Conservation (phyloP, 495 filamentous ascomycete genomes). For the Penicillium atrosanguineum region DNA sequence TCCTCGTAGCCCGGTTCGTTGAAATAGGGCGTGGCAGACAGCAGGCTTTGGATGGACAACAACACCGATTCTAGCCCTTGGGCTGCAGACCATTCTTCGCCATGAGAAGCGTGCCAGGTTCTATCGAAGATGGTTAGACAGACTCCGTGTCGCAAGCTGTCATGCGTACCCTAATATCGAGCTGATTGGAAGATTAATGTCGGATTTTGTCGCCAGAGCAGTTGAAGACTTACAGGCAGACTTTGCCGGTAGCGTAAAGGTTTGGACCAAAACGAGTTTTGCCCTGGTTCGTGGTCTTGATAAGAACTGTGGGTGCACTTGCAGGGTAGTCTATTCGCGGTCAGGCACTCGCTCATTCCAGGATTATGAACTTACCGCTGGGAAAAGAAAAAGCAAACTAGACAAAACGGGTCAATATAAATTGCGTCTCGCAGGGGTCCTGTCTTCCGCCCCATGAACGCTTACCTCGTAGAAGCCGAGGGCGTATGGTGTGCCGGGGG, state of each 20-base stretch:
- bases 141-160: background rate
- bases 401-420: background rate
- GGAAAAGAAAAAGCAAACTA: constrained; percentile 41
- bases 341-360: constrained; percentile 1
- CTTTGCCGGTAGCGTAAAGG: constrained; percentile 86
- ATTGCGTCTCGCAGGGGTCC: background rate
- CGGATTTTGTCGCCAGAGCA: background rate
- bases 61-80: constrained; percentile 93
- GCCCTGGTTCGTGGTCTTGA: constrained; percentile 83
- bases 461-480: constrained; percentile 93
- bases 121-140: constrained; percentile 40
- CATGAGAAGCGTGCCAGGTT: constrained; percentile 86
- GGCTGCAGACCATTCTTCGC: constrained; percentile 94
- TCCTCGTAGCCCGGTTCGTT: constrained; percentile 90
- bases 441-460: background rate
- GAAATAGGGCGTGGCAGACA: constrained; percentile 92
- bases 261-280: constrained; percentile 93
- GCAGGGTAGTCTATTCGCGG: constrained; percentile 72
- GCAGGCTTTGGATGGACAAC: constrained; percentile 92
- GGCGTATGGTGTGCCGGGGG: constrained; percentile 93
- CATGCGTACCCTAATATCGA: constrained; percentile 82
- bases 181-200: constrained; percentile 42
- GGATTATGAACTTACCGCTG: constrained; percentile 16
- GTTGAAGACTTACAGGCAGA: constrained; percentile 68
- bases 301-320: constrained; percentile 71